phyloP scores from a whole-genome alignment of 2,329 filamentous ascomycete genomes.

The Diaporthe destruens region DNA sequence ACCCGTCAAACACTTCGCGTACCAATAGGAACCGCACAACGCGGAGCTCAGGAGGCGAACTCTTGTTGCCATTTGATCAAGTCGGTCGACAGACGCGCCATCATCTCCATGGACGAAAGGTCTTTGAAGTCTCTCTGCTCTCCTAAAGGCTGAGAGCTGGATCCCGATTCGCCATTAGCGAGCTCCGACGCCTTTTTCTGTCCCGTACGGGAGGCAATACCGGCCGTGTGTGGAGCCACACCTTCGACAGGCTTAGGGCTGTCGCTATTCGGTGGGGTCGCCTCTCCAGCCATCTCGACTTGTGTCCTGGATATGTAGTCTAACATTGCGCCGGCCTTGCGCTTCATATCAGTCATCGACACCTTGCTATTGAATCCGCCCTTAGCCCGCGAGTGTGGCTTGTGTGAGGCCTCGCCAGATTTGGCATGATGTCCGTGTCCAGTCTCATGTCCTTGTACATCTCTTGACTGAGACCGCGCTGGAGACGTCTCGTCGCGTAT shows the following conservation, averaged over 20 bases:
- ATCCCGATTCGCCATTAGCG: slow-evolving; percentile 48
- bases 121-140: slow-evolving; percentile 74
- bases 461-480: slow-evolving; percentile 64
- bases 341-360: slow-evolving; percentile 89
- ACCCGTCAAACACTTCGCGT: neutral
- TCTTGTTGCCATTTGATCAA: slow-evolving; percentile 88
- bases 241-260: slow-evolving; percentile 52
- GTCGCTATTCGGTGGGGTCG: slow-evolving; percentile 57
- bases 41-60: slow-evolving; percentile 55
- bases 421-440: slow-evolving; percentile 50
- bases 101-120: slow-evolving; percentile 87
- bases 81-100: slow-evolving; percentile 85
- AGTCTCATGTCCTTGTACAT: slow-evolving; percentile 65
- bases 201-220: slow-evolving; percentile 40
- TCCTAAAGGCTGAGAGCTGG: slow-evolving; percentile 50
- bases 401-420: slow-evolving; percentile 48
- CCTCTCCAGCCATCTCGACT: slow-evolving; percentile 82
- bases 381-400: slow-evolving; percentile 62
- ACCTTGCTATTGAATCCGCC: slow-evolving; percentile 74
- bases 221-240: slow-evolving; percentile 44
- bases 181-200: slow-evolving; percentile 45
- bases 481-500: slow-evolving; percentile 68
- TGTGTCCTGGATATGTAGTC: slow-evolving; percentile 93
- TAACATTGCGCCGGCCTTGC: slow-evolving; percentile 84
- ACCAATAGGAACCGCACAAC: neutral